A percentile compares a stretch with the other conserved stretches of the same genome.
Conservation (phyloP, 2,329 filamentous ascomycete genomes). For the Davidsoniella australis region DNA sequence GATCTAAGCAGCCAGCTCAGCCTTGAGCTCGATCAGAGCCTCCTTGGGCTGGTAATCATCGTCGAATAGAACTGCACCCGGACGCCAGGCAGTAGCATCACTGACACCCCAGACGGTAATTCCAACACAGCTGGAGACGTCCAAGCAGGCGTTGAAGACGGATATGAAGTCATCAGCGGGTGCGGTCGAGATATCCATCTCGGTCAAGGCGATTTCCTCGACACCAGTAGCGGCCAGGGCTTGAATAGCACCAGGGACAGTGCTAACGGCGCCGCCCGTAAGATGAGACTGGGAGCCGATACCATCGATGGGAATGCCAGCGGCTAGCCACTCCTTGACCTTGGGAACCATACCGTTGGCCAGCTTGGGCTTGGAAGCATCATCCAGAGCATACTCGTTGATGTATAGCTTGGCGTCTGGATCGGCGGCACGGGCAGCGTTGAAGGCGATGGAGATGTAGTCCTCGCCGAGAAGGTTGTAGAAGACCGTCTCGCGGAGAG, state of each 20-base stretch:
- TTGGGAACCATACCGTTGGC: slow-evolving; percentile 34
- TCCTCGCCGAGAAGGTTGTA: slow-evolving; percentile 50
- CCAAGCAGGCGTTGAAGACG: slow-evolving; percentile 39
- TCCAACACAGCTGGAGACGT: slow-evolving; percentile 41
- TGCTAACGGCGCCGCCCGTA: slow-evolving; percentile 25
- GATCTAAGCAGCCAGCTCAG: background rate
- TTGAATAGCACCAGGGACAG: slow-evolving; percentile 31
- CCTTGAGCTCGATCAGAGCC: slow-evolving; percentile 29
- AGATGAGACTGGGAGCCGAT: slow-evolving; percentile 43
- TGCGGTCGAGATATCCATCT: slow-evolving; percentile 48
- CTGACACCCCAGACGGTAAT: slow-evolving; percentile 46
- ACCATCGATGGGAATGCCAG: slow-evolving; percentile 47
- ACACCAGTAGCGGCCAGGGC: slow-evolving; percentile 32
- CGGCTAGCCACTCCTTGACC: slow-evolving; percentile 46
- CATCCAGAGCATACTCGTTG: slow-evolving; percentile 57
- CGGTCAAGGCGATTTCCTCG: slow-evolving; percentile 45
- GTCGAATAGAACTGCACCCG: slow-evolving; percentile 35
- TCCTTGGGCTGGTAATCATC: slow-evolving; percentile 32
- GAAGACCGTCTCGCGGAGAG: slow-evolving; percentile 44
- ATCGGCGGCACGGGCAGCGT: slow-evolving; percentile 48
- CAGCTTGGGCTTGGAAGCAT: slow-evolving; percentile 38
- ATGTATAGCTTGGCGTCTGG: slow-evolving; percentile 55
- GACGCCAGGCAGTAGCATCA: slow-evolving; percentile 34
- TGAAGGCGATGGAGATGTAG: slow-evolving; percentile 54
- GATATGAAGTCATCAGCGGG: slow-evolving; percentile 39